Conservation (phyloP, 2,329 filamentous ascomycete species). For the Bipolaris sorokiniana region DNA sequence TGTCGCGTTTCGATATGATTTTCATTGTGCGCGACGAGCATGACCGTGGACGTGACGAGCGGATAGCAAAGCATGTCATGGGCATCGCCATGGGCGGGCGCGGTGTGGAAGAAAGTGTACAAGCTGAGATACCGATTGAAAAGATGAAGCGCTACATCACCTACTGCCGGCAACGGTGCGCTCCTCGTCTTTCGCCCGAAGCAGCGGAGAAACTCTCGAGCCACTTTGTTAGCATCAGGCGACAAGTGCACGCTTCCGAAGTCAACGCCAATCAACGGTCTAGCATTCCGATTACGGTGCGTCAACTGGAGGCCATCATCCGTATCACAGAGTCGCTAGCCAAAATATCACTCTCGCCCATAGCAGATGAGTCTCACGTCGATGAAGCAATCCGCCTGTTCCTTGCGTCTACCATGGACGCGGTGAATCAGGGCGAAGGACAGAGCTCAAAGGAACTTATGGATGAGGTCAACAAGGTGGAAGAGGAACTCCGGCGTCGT, state of each 20-base stretch:
- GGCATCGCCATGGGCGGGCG: slow-evolving; percentile 92
- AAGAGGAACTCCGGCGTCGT: slow-evolving; percentile 84
- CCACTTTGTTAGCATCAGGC: slow-evolving; percentile 94
- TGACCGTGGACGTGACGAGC: slow-evolving; percentile 85
- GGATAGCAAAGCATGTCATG: slow-evolving; percentile 96
- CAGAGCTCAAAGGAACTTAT: slow-evolving; percentile 83
- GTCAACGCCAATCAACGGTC: slow-evolving; percentile 87
- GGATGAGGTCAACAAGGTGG: slow-evolving; percentile 84
- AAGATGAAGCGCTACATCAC: slow-evolving; percentile 98
- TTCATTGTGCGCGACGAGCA: slow-evolving; percentile 98
- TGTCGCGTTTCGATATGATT: slow-evolving; percentile 99
- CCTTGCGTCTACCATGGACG: slow-evolving; percentile 96
- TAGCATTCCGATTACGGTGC: slow-evolving; percentile 95
- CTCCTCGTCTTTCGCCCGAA: slow-evolving; percentile 85
- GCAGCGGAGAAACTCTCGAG: slow-evolving; percentile 95
- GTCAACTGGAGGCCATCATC: slow-evolving; percentile 95
- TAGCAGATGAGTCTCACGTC: slow-evolving; percentile 89
- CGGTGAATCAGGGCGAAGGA: slow-evolving; percentile 86
- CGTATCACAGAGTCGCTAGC: slow-evolving; percentile 96
- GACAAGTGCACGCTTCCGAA: slow-evolving; percentile 91
- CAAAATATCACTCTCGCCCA: slow-evolving; percentile 82
- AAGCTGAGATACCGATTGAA: slow-evolving; percentile 90
- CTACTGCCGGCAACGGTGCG: slow-evolving; percentile 95
- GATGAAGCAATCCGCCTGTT: slow-evolving; percentile 98
- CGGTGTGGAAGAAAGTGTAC: slow-evolving; percentile 78